A percentile compares a stretch with the other conserved stretches of the same genome.
These are phyloP conservation scores for Waltergamsia citrina DNA, from an alignment of 2,329 filamentous ascomycete genomes.

Conservation along the genomic window DNA sequence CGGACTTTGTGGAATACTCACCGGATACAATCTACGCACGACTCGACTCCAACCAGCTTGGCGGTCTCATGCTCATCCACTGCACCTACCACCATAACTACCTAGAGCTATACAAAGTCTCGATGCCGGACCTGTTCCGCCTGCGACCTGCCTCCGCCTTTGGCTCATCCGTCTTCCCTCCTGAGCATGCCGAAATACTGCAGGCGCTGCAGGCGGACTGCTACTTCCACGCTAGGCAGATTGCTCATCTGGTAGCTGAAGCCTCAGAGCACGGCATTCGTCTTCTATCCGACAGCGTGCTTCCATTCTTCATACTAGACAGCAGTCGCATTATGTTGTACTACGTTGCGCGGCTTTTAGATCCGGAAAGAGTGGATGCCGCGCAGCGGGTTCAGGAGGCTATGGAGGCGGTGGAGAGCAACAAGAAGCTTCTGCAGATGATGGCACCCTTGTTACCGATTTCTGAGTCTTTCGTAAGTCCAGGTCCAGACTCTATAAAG, in stretches of 20 bases:
- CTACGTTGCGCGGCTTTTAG: slow-evolving; percentile 32
- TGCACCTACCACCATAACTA: slow-evolving; percentile 37
- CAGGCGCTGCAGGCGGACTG: slow-evolving; percentile 24
- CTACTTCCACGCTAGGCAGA: slow-evolving; percentile 26
- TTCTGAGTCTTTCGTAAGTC: slow-evolving; percentile 25
- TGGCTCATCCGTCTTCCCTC: slow-evolving; percentile 23
- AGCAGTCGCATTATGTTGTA: slow-evolving; percentile 37
- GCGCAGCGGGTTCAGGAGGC: slow-evolving; percentile 25
- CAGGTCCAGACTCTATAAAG: not conserved
- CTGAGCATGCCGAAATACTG: slow-evolving; percentile 25
- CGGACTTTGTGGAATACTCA: slow-evolving; percentile 32
- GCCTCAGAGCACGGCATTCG: slow-evolving; percentile 28
- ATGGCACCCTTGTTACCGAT: slow-evolving; percentile 28
- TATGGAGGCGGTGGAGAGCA: slow-evolving; percentile 28
- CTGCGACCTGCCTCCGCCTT: slow-evolving; percentile 12
- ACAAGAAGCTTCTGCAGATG: slow-evolving; percentile 22
- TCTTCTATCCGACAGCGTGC: slow-evolving; percentile 31
- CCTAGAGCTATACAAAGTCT: slow-evolving; percentile 34
- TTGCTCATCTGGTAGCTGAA: slow-evolving; percentile 26
- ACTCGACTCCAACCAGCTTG: slow-evolving; percentile 34
- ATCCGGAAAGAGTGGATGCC: slow-evolving; percentile 22
- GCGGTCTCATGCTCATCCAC: slow-evolving; percentile 32
- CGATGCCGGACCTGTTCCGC: slow-evolving; percentile 33
- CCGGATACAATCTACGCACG: slow-evolving; percentile 34
- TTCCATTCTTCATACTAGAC: slow-evolving; percentile 36